These are phyloP conservation scores for Aspergillus sp. DNA, from an alignment of 2,329 filamentous ascomycete genomes.

Conservation along the genomic window DNA sequence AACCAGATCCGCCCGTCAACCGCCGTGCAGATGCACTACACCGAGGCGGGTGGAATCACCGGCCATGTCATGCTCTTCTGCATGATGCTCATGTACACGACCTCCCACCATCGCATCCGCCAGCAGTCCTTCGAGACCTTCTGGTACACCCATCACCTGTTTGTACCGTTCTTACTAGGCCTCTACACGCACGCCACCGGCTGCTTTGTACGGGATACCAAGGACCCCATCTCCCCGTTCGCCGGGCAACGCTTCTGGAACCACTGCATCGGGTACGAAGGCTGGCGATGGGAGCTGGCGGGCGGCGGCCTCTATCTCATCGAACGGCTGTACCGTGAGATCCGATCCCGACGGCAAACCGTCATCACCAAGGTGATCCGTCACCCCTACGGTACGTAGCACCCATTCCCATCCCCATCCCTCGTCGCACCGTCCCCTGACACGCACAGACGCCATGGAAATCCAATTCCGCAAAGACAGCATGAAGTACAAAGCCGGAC, in stretches of 20 bases:
- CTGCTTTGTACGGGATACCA: slow-evolving; percentile 89
- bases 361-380: slow-evolving; percentile 91
- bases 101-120: slow-evolving; percentile 85
- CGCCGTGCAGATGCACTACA: slow-evolving; percentile 89
- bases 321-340: slow-evolving; percentile 88
- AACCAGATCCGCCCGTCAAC: slow-evolving; percentile 75
- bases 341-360: slow-evolving; percentile 78
- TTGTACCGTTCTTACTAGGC: slow-evolving; percentile 88
- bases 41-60: slow-evolving; percentile 84
- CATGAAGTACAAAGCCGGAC: slow-evolving; percentile 96
- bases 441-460: slow-evolving; percentile 75
- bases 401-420: background rate
- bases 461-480: slow-evolving; percentile 95
- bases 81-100: slow-evolving; percentile 98
- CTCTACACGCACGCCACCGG: slow-evolving; percentile 95
- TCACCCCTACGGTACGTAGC: slow-evolving; percentile 79
- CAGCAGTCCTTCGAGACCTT: slow-evolving; percentile 98
- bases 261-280: slow-evolving; percentile 92
- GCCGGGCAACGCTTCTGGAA: slow-evolving; percentile 79
- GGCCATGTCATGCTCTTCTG: slow-evolving; percentile 98
- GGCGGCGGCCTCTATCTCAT: slow-evolving; percentile 81
- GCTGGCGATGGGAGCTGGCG: slow-evolving; percentile 94
- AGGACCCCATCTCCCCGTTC: slow-evolving; percentile 74
- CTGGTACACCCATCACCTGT: slow-evolving; percentile 99
- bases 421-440: too few relatives aligned